Conservation (phyloP, 2,329 filamentous ascomycete species). For the Sporothrix brunneoviolacea region DNA sequence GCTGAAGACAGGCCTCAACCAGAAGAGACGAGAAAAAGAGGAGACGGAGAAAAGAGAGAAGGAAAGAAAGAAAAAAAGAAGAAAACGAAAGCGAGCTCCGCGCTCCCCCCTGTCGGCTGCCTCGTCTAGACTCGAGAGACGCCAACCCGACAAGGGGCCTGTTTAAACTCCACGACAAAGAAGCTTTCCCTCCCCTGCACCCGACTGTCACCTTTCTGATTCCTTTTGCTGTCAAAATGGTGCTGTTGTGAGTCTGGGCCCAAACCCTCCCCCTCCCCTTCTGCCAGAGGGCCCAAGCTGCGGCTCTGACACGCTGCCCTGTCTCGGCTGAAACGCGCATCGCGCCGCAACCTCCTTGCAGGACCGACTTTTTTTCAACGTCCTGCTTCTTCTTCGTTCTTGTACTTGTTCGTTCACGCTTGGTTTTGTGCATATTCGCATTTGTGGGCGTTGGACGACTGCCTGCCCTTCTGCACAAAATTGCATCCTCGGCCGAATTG, state of each 20-base stretch:
- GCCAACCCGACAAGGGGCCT: too few species aligned
- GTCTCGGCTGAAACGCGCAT: conserved; percentile 20
- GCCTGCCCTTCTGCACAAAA: background rate
- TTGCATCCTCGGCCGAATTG: too few species aligned
- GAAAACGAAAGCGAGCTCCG: background rate
- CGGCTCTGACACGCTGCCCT: conserved; percentile 20
- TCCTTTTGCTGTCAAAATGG: too few species aligned
- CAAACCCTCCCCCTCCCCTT: too few species aligned
- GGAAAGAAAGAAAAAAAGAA: background rate
- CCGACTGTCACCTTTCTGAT: background rate
- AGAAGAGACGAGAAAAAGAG: too few species aligned
- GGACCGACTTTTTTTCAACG: background rate
- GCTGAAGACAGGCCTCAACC: too few species aligned
- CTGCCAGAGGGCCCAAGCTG: conserved; percentile 15
- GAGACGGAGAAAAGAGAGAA: background rate
- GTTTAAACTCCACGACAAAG: background rate
- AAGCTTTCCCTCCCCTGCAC: background rate
- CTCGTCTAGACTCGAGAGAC: background rate
- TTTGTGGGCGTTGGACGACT: too few species aligned
- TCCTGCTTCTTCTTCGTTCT: too few species aligned
- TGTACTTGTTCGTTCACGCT: too few species aligned
- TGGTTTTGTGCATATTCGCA: too few species aligned
- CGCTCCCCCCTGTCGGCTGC: background rate
- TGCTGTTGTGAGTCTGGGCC: too few species aligned
- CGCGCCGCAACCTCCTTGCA: conserved; percentile 1